A percentile compares a stretch with the other conserved stretches of the same genome.
Conservation (phyloP, 2,329 filamentous ascomycete genomes). For the Daldinia sp. region DNA sequence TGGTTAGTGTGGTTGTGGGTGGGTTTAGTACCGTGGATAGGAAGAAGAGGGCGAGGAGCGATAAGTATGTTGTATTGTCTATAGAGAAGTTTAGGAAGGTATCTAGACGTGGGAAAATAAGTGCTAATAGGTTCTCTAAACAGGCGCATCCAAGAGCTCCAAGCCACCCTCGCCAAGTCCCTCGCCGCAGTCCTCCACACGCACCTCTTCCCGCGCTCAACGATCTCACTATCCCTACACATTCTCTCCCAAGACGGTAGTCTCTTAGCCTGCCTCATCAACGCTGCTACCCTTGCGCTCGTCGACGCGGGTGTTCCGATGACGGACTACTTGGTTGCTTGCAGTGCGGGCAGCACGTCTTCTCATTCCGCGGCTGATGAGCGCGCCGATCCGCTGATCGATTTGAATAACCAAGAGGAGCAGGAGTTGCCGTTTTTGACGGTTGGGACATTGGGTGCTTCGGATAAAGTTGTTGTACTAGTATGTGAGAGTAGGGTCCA, state of each 20-base stretch:
- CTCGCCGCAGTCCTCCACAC: slow-evolving; percentile 83
- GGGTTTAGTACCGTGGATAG: slow-evolving; percentile 90
- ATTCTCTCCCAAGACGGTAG: slow-evolving; percentile 91
- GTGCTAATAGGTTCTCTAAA: not conserved
- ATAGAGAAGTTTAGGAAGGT: no score
- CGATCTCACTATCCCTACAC: slow-evolving; percentile 83
- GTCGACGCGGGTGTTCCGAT: slow-evolving; percentile 96
- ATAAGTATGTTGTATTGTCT: slow-evolving; percentile 69
- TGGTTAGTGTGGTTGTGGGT: slow-evolving; percentile 83
- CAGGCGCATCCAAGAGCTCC: slow-evolving; percentile 82
- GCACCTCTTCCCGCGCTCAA: slow-evolving; percentile 87
- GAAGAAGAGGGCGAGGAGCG: slow-evolving; percentile 75
- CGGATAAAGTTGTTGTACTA: slow-evolving; percentile 79
- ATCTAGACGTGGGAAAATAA: not conserved
- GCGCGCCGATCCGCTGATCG: slow-evolving; percentile 77
- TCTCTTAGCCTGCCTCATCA: slow-evolving; percentile 86
- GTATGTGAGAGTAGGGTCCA: slow-evolving; percentile 92
- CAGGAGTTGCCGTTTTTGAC: slow-evolving; percentile 90
- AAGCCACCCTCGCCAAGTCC: slow-evolving; percentile 78
- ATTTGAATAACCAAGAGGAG: slow-evolving; percentile 82
- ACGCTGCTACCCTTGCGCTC: slow-evolving; percentile 88
- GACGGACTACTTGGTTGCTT: slow-evolving; percentile 88
- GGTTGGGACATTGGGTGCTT: slow-evolving; percentile 78
- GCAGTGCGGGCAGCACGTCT: slow-evolving; percentile 83
- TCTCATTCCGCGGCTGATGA: slow-evolving; percentile 72